Base-by-base conservation (phyloP, 2,329 filamentous ascomycete species). In the Verticillium albo-atrum region DNA sequence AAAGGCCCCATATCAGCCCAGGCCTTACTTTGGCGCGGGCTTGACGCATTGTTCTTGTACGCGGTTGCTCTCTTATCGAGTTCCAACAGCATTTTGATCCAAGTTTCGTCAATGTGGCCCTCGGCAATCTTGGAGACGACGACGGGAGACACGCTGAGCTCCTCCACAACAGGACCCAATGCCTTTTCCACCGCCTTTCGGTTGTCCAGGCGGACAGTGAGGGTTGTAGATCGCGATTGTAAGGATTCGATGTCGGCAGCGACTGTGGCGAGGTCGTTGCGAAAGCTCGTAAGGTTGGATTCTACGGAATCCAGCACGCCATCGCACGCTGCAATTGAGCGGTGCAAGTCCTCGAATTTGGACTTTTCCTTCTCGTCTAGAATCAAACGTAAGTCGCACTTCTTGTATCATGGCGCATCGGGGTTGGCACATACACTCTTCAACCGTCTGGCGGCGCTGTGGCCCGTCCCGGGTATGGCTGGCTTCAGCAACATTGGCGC, bases 171-270 rank as follows among this genome's bases (percentile, higher is more conserved):
- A 0, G 95, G 92, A 0, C 89, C 92, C 28, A 99, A 79, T 1
- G 92, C 82, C 72, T 91, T 93, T 75, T 98, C 95, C 4, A 98
- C 91, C 17, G 90, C 87, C 71, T 90, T 93, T 35, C 96, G 85
- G 69, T 97, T 97, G 65, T 96, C 90, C 30, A 99, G 79, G 68
- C 92, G 88, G 35, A 90, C 86, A 67, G 92, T 97, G 61, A 99
- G 76, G 7, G 89, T 87, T 12, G 89, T 84, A 0, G 95, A 99
- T 54, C 95, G 87, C 56, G 89, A 88, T 75, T 99, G 95, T 47
- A 99, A 77, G 2, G 88, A 92, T 75, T 99, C 95, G 56, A 99
- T 99, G 71, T 99, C 95, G 6, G 92, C 89, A 1, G 95, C 97
- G 14, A 99, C 95, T 15, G 87, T 85, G 9, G 92, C 94, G 12